Conservation (phyloP, 2,329 filamentous ascomycete genomes). For the Diaporthe sp. region DNA sequence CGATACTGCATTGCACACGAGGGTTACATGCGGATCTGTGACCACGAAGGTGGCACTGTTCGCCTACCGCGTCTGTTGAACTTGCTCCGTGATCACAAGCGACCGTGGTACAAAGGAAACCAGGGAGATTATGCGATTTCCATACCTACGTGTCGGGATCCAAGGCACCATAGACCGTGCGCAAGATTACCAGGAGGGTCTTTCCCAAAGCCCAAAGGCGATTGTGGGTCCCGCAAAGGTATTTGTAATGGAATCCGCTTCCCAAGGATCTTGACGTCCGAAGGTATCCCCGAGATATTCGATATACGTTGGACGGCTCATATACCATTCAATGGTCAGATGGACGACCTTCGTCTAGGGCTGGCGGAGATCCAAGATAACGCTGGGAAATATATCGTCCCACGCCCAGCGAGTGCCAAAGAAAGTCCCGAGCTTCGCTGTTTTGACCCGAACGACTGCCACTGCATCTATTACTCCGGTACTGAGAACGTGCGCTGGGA, state of each 20-base stretch:
- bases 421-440: background rate
- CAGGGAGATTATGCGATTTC: no score
- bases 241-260: background rate
- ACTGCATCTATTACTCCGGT: background rate
- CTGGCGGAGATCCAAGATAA: background rate
- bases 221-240: background rate
- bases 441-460: conserved; percentile 36
- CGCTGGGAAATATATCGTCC: background rate
- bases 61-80: background rate
- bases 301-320: background rate
- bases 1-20: conserved; percentile 25
- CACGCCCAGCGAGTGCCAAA: background rate
- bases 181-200: rapidly evolving
- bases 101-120: no score
- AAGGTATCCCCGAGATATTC: background rate
- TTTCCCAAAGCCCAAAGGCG: background rate
- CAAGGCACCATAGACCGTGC: no score
- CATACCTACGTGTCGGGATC: no score
- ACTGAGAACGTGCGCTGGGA: background rate
- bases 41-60: background rate
- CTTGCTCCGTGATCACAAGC: background rate
- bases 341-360: background rate
- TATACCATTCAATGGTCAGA: background rate
- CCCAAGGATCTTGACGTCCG: background rate
- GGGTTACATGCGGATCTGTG: conserved; percentile 6